These are phyloP conservation scores for Verticillium zaregamsianum DNA, from an alignment of 2,329 filamentous ascomycete species.

Conservation along the genomic window DNA sequence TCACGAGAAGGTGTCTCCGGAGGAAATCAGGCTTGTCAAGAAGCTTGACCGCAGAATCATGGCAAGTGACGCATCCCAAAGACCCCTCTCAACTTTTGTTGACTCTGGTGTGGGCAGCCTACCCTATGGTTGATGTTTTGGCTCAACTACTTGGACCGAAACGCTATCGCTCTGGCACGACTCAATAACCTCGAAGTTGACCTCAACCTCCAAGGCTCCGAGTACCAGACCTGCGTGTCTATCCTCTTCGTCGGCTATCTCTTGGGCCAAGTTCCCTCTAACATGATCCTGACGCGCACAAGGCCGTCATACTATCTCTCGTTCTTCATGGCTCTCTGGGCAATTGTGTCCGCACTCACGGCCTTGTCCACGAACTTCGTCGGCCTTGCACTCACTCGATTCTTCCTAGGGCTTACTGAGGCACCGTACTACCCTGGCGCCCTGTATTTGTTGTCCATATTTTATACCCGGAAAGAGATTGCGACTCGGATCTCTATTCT, in stretches of 20 bases:
- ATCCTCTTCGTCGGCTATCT: conserved; percentile 13
- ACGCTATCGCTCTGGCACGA: conserved; percentile 47
- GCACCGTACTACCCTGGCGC: conserved; percentile 10
- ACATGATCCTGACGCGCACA: conserved; percentile 18
- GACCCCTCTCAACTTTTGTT: rapidly evolving
- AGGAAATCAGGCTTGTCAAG: neutral
- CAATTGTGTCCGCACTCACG: neutral
- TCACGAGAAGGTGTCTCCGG: neutral
- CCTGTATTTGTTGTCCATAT: conserved; percentile 2
- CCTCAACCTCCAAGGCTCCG: conserved; percentile 21
- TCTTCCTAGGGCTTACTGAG: conserved; percentile 10
- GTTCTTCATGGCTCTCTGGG: conserved; percentile 27
- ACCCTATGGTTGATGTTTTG: neutral
- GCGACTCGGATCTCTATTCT: conserved; percentile 7
- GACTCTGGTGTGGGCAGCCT: too few species aligned
- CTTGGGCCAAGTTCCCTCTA: conserved; percentile 18
- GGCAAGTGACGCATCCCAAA: neutral
- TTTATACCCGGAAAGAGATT: conserved; percentile 10
- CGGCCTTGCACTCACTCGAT: conserved; percentile 7
- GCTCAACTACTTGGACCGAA: conserved; percentile 21
- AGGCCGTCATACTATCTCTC: conserved; percentile 28
- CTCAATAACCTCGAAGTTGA: conserved; percentile 41
- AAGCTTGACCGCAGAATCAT: conserved; percentile 1
- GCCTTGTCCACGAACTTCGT: neutral
- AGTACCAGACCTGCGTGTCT: conserved; percentile 30